Percentiles rank a stretch among this genome's conserved stretches.
These are phyloP conservation scores for Hypoxylon sp. DNA, from an alignment of 2,329 filamentous ascomycete genomes.

Conservation along the genomic window DNA sequence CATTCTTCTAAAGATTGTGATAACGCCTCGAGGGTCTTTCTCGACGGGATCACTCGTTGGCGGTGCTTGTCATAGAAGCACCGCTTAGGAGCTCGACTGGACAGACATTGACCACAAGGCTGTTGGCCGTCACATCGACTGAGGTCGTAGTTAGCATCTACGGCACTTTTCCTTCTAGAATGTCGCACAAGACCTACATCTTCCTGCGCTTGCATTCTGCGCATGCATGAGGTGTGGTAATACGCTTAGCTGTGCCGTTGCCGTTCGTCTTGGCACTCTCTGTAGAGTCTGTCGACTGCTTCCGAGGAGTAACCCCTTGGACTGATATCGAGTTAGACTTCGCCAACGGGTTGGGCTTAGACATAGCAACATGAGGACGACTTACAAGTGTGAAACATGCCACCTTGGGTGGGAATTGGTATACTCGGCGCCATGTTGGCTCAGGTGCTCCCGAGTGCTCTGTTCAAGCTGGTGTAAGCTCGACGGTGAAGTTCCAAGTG, in stretches of 20 bases:
- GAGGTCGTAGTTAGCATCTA: constrained; percentile 46
- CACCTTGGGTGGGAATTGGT: constrained; percentile 62
- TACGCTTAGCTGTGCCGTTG: constrained; percentile 51
- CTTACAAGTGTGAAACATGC: constrained; percentile 65
- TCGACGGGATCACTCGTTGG: constrained; percentile 80
- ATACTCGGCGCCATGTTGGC: constrained; percentile 60
- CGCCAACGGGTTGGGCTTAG: background rate
- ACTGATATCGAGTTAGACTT: constrained; percentile 48
- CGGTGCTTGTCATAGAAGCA: constrained; percentile 87
- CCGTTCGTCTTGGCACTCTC: constrained; percentile 51
- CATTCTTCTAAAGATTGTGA: constrained; percentile 76
- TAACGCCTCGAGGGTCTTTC: constrained; percentile 75
- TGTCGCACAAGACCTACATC: constrained; percentile 62
- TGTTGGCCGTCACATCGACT: constrained; percentile 82
- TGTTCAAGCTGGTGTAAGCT: constrained; percentile 29
- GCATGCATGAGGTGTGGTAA: constrained; percentile 57
- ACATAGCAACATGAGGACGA: background rate
- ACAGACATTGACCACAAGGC: constrained; percentile 85
- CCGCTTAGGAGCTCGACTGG: constrained; percentile 81
- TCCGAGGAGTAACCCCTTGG: constrained; percentile 66
- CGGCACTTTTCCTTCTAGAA: constrained; percentile 9
- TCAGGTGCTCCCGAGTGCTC: constrained; percentile 32
- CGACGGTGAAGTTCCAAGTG: constrained; percentile 46
- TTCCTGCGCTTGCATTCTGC: constrained; percentile 78
- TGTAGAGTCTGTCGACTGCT: constrained; percentile 59